These are phyloP conservation scores for Zopfochytrium polystomum DNA, from an alignment of 371 early-diverging fungal genomes.

Conservation along the genomic window DNA sequence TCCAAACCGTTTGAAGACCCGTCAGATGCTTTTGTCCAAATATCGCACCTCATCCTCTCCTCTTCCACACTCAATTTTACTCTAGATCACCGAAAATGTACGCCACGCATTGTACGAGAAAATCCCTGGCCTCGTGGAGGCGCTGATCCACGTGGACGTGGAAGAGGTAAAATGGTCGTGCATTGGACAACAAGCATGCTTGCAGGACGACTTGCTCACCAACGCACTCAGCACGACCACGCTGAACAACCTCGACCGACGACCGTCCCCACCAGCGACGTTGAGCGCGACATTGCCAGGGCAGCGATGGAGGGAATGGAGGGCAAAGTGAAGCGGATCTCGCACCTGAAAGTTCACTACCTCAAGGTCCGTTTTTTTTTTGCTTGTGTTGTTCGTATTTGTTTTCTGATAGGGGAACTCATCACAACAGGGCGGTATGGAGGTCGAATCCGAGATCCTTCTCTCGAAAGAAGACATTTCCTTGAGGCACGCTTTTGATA, in stretches of 20 bases:
- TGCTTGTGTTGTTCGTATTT: neutral
- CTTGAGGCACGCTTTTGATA: conserved; percentile 20
- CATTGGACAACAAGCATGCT: too few relatives aligned
- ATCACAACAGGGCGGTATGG: conserved; percentile 14
- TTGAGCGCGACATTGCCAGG: conserved; percentile 19
- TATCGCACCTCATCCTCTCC: neutral
- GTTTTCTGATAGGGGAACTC: neutral
- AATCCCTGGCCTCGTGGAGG: conserved; percentile 22
- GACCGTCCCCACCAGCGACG: conserved; percentile 8
- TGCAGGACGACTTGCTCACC: neutral
- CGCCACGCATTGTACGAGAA: conserved; percentile 15
- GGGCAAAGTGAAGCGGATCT: conserved; percentile 14
- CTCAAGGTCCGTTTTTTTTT: conserved; percentile 12
- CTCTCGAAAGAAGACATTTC: neutral
- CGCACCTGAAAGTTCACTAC: conserved; percentile 27
- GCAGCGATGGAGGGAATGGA: conserved; percentile 17
- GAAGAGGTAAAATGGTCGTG: conserved; percentile 20
- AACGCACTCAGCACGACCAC: conserved; percentile 11
- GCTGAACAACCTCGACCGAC: conserved; percentile 13
- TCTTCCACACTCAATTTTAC: neutral
- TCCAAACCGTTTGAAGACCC: neutral
- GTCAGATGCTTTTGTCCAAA: neutral
- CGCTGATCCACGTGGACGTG: conserved; percentile 35
- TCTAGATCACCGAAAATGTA: conserved; percentile 26
- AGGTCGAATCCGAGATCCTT: conserved; percentile 23